Percentiles rank a stretch among this genome's conserved stretches.
phyloP scores from a whole-genome alignment of 257 asterid genomes.

The Salvia miltiorrhiza region DNA sequence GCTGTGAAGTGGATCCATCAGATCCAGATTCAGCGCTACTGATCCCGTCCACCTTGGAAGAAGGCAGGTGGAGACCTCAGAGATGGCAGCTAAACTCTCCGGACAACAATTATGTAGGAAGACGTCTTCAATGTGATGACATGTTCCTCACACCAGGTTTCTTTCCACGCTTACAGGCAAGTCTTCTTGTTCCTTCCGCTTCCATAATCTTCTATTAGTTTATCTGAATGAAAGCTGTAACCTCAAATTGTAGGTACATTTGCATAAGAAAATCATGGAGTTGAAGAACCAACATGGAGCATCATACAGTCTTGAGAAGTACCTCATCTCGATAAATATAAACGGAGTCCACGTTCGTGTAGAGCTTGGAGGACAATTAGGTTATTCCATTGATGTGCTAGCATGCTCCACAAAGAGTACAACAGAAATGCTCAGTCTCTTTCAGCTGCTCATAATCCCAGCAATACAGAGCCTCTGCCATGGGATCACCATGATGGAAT shows the following conservation, averaged over 20 bases:
- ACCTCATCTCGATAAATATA: conserved; percentile 58
- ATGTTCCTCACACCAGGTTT: conserved; percentile 69
- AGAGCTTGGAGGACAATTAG: conserved; percentile 76
- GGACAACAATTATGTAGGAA: conserved; percentile 57
- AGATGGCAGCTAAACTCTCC: conserved; percentile 49
- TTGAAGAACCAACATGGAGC: conserved; percentile 72
- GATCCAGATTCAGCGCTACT: conserved; percentile 51
- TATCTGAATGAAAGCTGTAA: neutral
- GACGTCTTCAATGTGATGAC: conserved; percentile 76
- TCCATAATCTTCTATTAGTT: neutral
- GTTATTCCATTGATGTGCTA: conserved; percentile 60
- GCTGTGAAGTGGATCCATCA: conserved; percentile 69
- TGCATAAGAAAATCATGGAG: conserved; percentile 66
- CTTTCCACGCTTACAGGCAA: conserved; percentile 84
- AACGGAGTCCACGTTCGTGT: conserved; percentile 67
- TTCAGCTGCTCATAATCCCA: conserved; percentile 69
- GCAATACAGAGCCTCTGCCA: conserved; percentile 62
- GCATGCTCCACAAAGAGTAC: conserved; percentile 73
- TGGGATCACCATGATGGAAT: conserved; percentile 59
- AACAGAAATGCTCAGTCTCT: conserved; percentile 70
- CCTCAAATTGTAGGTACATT: conserved; percentile 56
- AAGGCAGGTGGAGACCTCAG: conserved; percentile 64
- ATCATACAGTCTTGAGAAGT: conserved; percentile 64
- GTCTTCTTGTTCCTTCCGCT: conserved; percentile 1
- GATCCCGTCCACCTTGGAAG: conserved; percentile 67